These are phyloP conservation scores for Pseudozyma tsukubaensis DNA, from an alignment of 1,284 basidiomycete genomes.

Conservation along the genomic window DNA sequence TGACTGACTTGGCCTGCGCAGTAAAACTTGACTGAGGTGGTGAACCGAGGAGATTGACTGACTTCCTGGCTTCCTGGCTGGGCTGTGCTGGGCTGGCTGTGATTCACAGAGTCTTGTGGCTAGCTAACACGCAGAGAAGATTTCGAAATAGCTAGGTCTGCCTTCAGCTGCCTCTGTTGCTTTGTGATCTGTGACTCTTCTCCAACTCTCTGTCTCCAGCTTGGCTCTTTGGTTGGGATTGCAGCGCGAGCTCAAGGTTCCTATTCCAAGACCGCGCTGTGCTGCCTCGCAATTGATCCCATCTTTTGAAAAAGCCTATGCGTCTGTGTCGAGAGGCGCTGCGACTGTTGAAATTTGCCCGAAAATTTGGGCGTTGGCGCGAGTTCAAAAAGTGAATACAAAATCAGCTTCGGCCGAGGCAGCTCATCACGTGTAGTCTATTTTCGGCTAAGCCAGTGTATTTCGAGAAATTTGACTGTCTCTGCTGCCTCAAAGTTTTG, in stretches of 20 bases:
- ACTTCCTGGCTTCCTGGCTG: neutral
- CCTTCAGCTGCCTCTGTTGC: neutral
- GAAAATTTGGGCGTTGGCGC: too few species aligned
- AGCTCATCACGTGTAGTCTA: neutral
- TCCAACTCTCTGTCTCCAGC: too few species aligned
- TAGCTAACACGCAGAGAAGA: neutral
- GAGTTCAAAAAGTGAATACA: too few species aligned
- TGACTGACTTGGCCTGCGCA: neutral
- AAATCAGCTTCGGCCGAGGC: neutral
- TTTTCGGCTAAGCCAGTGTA: neutral
- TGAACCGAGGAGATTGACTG: neutral
- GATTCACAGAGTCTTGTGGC: too few species aligned
- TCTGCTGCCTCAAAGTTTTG: neutral
- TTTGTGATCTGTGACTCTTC: neutral
- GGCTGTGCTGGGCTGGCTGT: neutral
- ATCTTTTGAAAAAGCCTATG: too few species aligned
- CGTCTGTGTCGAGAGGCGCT: too few species aligned
- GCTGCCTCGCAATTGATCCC: neutral
- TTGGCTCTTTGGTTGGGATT: too few species aligned
- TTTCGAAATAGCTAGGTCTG: neutral
- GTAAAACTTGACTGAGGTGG: neutral
- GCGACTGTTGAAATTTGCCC: too few species aligned
- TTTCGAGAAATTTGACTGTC: constrained; percentile 2
- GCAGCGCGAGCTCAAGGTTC: neutral
- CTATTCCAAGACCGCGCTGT: neutral